phyloP scores from a whole-genome alignment of 2,329 filamentous ascomycete genomes.

The Daldinia sp. region DNA sequence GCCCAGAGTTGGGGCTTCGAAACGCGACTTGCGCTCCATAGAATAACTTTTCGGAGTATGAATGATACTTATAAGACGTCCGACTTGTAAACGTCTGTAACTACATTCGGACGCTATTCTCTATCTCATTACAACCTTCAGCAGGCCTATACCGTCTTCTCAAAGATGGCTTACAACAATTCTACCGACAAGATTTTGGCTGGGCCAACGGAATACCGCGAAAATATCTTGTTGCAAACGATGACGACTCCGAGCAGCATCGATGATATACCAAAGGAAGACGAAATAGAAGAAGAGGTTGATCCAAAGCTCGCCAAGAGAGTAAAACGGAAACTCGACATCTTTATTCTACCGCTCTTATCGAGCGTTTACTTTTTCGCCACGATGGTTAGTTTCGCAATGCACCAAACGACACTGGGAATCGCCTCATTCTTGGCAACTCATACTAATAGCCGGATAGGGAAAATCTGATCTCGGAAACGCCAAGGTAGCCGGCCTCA shows the following conservation, averaged over 20 bases:
- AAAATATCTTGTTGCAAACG: conserved; percentile 13
- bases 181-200: conserved; percentile 8
- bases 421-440: background rate
- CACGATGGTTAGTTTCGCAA: conserved; percentile 32
- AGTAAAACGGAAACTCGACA: conserved; percentile 40
- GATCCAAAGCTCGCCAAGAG: conserved; percentile 31
- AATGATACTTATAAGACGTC: conserved; percentile 23
- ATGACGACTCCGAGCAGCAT: conserved; percentile 10
- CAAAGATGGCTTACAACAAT: conserved; percentile 25
- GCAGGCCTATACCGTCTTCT: background rate
- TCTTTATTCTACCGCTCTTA: conserved; percentile 39
- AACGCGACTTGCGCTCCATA: conserved; percentile 27
- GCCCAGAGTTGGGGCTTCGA: conserved; percentile 14
- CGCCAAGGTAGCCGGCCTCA: conserved; percentile 40
- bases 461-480: conserved; percentile 42
- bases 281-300: conserved; percentile 19
- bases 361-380: conserved; percentile 39
- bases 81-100: background rate
- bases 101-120: conserved; percentile 5
- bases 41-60: conserved; percentile 2
- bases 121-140: conserved; percentile 2
- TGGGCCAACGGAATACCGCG: conserved; percentile 24
- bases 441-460: conserved; percentile 28
- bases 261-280: conserved; percentile 16
- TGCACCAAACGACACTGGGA: background rate